Base-by-base conservation (phyloP, 352 stramenopile species). In the Phytophthora hibernalis region DNA sequence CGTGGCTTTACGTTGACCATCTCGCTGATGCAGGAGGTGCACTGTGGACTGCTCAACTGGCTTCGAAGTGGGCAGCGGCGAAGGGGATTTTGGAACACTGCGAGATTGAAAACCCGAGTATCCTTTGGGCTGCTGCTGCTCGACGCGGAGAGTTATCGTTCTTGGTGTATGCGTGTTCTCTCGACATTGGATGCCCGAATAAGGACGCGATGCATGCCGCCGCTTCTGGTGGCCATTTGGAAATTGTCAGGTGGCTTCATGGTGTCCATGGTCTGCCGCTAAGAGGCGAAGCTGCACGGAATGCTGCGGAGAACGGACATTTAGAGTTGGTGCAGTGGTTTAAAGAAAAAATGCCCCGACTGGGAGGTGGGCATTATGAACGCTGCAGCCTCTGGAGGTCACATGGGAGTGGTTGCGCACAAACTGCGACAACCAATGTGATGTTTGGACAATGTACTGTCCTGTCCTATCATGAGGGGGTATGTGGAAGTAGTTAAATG, bases 181-280 rank as follows among this genome's bases (percentile, higher is more conserved):
- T 52, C 21, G 40, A 48, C 18, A 35, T 65, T 24, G 56, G 28
- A 16, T 2, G 18, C 15, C 31, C 26, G 21, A 62, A 55, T 42
- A 35, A 38, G 22, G 22, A 53, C 15, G 28, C 52, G 20, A 38
- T 65, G 38, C 21, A 47, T 21, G 53, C 35, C 24, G 57, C 65
- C 13, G 55, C 51, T 1, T 18, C 26, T 10, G 28, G 21, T 48
- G 64, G 64, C 2, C 57, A 53, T 50, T 59, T 72, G 28, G 53
- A 50, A 15, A 26, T 59, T 30, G n/a, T 72, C 21, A 40, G 68
- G 33, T 76, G 56, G 68, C 52, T 72, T 15, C 20, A 70, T 42
- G 10, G 0, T 38, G 24, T 56, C 6, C 42, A 47, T 6, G 26
- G 21, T 10, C 16, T 70, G 28, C 40, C 49, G 3, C 28, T 63